phyloP scores from a whole-genome alignment of 2,329 filamentous ascomycete genomes.

The Hirsutella rhossiliensis region DNA sequence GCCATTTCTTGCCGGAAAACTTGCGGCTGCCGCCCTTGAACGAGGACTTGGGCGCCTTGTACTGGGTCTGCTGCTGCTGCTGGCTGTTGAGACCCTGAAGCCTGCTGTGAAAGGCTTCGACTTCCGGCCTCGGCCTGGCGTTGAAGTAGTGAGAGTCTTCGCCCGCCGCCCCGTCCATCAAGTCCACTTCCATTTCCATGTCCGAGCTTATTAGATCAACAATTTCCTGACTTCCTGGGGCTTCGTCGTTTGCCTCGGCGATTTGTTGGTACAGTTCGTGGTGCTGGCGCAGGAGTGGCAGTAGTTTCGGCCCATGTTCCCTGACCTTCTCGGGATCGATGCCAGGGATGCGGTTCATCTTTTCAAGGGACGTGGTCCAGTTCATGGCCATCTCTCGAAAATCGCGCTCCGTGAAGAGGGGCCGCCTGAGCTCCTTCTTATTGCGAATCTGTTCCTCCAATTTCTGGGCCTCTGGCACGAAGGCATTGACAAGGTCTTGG shows the following conservation, averaged over 20 bases:
- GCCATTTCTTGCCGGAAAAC: slow-evolving; percentile 16
- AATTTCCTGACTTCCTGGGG: slow-evolving; percentile 24
- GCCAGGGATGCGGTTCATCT: slow-evolving; percentile 51
- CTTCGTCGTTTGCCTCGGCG: slow-evolving; percentile 22
- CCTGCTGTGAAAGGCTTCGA: slow-evolving; percentile 21
- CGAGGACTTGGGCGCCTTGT: slow-evolving; percentile 11
- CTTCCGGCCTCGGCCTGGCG: slow-evolving; percentile 13
- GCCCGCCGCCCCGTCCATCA: slow-evolving; percentile 22
- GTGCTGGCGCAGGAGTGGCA: slow-evolving; percentile 42
- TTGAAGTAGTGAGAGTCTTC: slow-evolving; percentile 37
- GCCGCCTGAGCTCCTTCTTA: slow-evolving; percentile 40
- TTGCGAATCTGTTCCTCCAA: slow-evolving; percentile 51
- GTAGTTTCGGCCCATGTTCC: slow-evolving; percentile 47
- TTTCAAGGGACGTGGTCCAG: slow-evolving; percentile 48
- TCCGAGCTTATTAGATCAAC: slow-evolving; percentile 44
- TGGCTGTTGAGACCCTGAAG: slow-evolving; percentile 17
- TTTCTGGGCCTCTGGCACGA: slow-evolving; percentile 49
- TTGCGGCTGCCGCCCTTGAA: slow-evolving; percentile 15
- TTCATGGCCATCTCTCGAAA: slow-evolving; percentile 62
- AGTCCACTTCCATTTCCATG: slow-evolving; percentile 21
- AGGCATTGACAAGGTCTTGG: slow-evolving; percentile 49
- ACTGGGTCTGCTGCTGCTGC: slow-evolving; percentile 4
- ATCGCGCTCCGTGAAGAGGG: slow-evolving; percentile 56
- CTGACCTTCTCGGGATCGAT: slow-evolving; percentile 52
- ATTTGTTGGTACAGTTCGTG: slow-evolving; percentile 36